These are phyloP conservation scores for Capsicum pubescens DNA, from an alignment of 257 asterid species.

Conservation along the genomic window DNA sequence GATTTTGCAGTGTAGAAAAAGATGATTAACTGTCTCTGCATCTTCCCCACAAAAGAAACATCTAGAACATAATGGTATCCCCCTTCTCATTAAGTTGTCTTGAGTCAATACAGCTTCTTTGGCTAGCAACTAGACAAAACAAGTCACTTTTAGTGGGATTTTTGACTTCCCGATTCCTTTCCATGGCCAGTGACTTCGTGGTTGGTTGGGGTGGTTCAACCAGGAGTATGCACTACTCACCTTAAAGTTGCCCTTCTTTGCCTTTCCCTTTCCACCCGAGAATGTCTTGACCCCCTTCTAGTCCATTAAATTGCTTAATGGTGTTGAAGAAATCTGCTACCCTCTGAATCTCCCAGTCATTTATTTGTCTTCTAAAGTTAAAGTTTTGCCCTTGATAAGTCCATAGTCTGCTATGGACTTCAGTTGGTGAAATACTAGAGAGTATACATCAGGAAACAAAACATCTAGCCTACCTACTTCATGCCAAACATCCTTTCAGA, in stretches of 20 bases:
- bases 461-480: background rate
- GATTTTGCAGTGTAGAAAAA: too few relatives aligned
- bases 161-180: too few relatives aligned
- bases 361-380: background rate
- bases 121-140: too few relatives aligned
- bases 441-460: background rate
- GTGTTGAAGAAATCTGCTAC: background rate
- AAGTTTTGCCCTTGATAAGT: background rate
- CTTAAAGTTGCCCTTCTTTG: background rate
- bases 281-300: background rate
- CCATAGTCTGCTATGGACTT: background rate
- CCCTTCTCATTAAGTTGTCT: too few relatives aligned
- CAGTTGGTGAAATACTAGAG: background rate
- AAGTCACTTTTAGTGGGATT: too few relatives aligned
- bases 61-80: too few relatives aligned
- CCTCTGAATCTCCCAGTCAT: background rate
- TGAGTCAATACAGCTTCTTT: too few relatives aligned
- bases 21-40: too few relatives aligned
- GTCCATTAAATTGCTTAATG: background rate
- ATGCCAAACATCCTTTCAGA: background rate
- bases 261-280: background rate
- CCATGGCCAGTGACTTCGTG: background rate
- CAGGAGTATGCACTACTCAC: background rate
- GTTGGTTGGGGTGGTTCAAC: background rate
- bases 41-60: too few relatives aligned